Evolutionary conservation across 805 yeast genomes (phyloP).

Genomic region (Saccharomycopsis fibuligera): DNA sequence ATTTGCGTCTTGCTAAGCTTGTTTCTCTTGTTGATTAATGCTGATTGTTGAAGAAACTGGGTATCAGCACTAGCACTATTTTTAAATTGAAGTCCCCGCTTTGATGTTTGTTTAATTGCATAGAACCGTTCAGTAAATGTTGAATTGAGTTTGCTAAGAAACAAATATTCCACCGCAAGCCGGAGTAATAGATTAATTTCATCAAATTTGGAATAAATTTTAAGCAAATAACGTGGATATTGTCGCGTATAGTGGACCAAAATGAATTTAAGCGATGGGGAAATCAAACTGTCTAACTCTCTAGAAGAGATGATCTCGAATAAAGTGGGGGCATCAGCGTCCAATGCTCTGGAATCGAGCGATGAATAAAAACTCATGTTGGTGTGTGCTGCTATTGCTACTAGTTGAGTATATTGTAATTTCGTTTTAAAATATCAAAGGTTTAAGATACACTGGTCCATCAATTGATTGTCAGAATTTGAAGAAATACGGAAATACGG

Average conservation of each 20-base stretch:
- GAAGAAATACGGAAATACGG: too few species aligned
- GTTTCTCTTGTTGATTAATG: constrained; percentile 42
- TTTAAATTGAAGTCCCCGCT: constrained; percentile 24
- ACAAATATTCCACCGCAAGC: constrained; percentile 64
- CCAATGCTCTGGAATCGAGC: constrained; percentile 68
- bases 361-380: constrained; percentile 76
- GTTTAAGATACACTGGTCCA: too few species aligned
- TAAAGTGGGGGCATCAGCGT: constrained; percentile 73
- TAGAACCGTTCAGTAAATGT: constrained; percentile 89
- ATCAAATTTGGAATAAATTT: constrained; percentile 64
- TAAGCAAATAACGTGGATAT: constrained; percentile 63
- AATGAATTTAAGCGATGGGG: constrained; percentile 78
- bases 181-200: constrained; percentile 60
- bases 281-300: constrained; percentile 68
- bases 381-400: too few species aligned
- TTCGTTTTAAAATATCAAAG: too few species aligned
- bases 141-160: constrained; percentile 68
- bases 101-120: constrained; percentile 61
- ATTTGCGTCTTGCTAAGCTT: constrained; percentile 50
- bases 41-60: constrained; percentile 29
- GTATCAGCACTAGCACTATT: constrained; percentile 27
- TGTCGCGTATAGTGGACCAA: constrained; percentile 74
- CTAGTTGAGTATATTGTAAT: too few species aligned
- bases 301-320: constrained; percentile 81
- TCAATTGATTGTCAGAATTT: too few species aligned